Conservation (phyloP, 169 alveolate genomes). For the Cyclospora cayetanensis region DNA sequence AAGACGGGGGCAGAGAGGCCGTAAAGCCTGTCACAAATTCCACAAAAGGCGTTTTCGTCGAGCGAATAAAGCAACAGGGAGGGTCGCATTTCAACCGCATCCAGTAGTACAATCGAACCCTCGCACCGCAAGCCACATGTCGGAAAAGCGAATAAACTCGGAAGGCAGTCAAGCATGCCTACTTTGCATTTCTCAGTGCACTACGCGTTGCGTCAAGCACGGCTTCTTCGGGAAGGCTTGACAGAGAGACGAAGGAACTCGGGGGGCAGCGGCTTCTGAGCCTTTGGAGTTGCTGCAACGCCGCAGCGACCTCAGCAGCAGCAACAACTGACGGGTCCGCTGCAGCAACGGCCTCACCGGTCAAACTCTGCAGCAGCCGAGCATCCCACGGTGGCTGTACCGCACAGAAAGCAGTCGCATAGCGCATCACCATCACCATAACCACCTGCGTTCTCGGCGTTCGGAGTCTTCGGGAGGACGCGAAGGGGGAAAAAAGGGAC, state of each 20-base stretch:
- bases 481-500: not conserved
- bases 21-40: too few relatives aligned
- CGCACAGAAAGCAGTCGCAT: not conserved
- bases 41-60: too few relatives aligned
- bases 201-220: not conserved
- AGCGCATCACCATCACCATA: too few relatives aligned
- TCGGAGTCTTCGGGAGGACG: too few relatives aligned
- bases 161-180: too few relatives aligned
- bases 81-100: too few relatives aligned
- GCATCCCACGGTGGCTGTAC: slow-evolving; percentile 15
- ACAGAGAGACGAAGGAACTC: not conserved
- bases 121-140: too few relatives aligned
- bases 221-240: not conserved
- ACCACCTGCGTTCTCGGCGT: too few relatives aligned
- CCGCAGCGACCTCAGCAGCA: slow-evolving; percentile 10
- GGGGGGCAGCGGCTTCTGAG: not conserved
- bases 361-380: not conserved
- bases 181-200: not conserved
- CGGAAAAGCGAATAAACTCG: too few relatives aligned
- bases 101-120: too few relatives aligned
- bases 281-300: not conserved
- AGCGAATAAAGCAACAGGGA: too few relatives aligned
- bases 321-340: not conserved
- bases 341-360: not conserved
- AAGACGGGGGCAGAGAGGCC: too few relatives aligned